Evolutionary conservation across 257 asterid genomes (phyloP), one percentile per base, ranked within the genome.

Genomic region (Nyctanthes arbortristis): DNA sequence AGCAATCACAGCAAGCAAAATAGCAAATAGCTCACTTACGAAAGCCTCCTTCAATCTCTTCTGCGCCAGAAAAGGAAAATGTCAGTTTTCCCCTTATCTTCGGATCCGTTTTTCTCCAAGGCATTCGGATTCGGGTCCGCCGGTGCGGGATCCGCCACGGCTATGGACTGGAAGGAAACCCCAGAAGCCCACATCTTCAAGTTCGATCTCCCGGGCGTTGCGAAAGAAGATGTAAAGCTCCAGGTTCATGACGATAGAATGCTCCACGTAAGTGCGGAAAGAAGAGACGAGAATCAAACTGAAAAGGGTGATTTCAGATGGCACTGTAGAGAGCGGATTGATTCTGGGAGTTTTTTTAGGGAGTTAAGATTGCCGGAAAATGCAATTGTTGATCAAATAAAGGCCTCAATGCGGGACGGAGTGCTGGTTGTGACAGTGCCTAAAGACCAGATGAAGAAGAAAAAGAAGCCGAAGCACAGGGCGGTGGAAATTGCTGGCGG

Each of bases 91-190:
- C 60, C 37, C 24, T 40, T 77, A 7, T 66, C 73, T 6, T 67
- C 82, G 0, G 78, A 73, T 10, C 78, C 68, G 0, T 69, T 65
- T 30, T 45, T 68, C n/a, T 22, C 67, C 1, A 24, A 16, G 16
- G 30, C 22, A 1, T 11, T 67, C 47, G 78, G 78, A 52, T 18
- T 43, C 31, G 73, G 71, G 68, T 33, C 58, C 10, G 16, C 58
- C 8, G 4, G 2, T 11, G 25, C 60, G 16, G 24, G 59, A 8
- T 24, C 45, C 16, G 66, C 61, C 37, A 58, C 65, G 31, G 64
- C 49, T 12, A 76, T 84, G 80, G 85, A 84, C 73, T 84, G 85
- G 84, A 80, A 68, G 63, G 85, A 80, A 69, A 80, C 74, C 56
- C 59, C 64, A 1, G 84, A 84, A 67, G 78, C 86, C 62, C 84